Conservation (phyloP, 371 early-diverging fungal genomes). For the Mortierella sp. region DNA sequence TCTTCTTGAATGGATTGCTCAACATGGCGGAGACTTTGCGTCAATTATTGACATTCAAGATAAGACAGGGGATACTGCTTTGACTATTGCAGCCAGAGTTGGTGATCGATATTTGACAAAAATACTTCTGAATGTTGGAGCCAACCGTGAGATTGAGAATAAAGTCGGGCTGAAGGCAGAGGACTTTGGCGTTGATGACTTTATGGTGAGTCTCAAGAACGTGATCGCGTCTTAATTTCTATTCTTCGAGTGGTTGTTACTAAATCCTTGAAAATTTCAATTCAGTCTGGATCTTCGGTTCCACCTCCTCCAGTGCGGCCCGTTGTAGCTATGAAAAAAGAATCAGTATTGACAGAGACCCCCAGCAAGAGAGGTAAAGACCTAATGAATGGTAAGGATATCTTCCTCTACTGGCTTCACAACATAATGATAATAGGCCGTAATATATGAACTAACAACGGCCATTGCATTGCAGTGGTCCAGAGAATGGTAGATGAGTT, state of each 20-base stretch:
- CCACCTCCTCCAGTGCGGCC: conserved; percentile 9
- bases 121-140: conserved; percentile 83
- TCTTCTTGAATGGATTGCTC: conserved; percentile 64
- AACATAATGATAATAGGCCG: neutral
- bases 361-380: conserved; percentile 63
- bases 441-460: conserved; percentile 1
- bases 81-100: conserved; percentile 87
- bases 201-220: conserved; percentile 29
- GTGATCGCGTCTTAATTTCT: neutral
- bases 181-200: conserved; percentile 66
- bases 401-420: neutral
- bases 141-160: conserved; percentile 78
- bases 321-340: neutral
- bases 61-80: conserved; percentile 89
- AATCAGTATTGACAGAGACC: neutral
- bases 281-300: conserved; percentile 10
- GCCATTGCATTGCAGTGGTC: conserved; percentile 59
- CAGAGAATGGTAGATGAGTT: conserved; percentile 79
- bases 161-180: conserved; percentile 74
- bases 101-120: conserved; percentile 77
- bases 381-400: conserved; percentile 64
- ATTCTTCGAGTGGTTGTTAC: neutral
- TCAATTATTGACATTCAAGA: conserved; percentile 80
- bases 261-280: neutral
- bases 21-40: conserved; percentile 63